These are phyloP conservation scores for Suillus variegatus DNA, from an alignment of 768 basidiomycete genomes.

Conservation along the genomic window DNA sequence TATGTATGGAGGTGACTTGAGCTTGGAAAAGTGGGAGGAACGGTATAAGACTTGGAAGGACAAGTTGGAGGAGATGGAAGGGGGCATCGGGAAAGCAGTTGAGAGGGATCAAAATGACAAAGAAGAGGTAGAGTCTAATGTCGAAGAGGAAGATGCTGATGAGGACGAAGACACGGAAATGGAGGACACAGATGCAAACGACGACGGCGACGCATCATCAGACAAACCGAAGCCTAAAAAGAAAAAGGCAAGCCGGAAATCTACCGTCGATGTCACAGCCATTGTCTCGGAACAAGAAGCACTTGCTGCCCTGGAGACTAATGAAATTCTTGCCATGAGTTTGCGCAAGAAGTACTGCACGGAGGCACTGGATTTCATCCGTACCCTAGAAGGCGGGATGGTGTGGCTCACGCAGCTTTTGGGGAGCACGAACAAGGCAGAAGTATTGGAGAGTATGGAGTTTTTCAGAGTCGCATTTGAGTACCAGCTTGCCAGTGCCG, in stretches of 20 bases:
- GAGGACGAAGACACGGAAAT: slow-evolving; percentile 24
- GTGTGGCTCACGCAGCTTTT: slow-evolving; percentile 74
- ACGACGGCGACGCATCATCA: slow-evolving; percentile 41
- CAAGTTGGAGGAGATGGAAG: slow-evolving; percentile 74
- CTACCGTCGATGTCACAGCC: slow-evolving; percentile 69
- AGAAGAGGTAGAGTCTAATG: slow-evolving; percentile 37
- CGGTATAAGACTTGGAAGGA: slow-evolving; percentile 62
- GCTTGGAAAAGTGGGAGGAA: slow-evolving; percentile 69
- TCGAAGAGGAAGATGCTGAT: slow-evolving; percentile 33
- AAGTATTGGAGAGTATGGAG: slow-evolving; percentile 83
- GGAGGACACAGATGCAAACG: slow-evolving; percentile 33
- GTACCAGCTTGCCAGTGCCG: slow-evolving; percentile 78
- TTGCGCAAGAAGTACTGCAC: slow-evolving; percentile 84
- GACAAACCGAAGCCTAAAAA: slow-evolving; percentile 40
- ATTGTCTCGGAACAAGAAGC: slow-evolving; percentile 72
- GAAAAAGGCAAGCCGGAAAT: slow-evolving; percentile 61
- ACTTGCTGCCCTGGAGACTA: slow-evolving; percentile 65
- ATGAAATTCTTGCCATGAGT: slow-evolving; percentile 64
- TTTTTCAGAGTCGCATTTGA: slow-evolving; percentile 85
- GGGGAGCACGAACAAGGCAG: slow-evolving; percentile 82
- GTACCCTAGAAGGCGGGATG: slow-evolving; percentile 65
- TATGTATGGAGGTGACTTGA: slow-evolving; percentile 81
- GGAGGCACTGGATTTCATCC: slow-evolving; percentile 85
- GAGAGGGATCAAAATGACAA: slow-evolving; percentile 40
- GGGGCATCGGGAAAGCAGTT: slow-evolving; percentile 62